Evolutionary conservation across 2,329 filamentous ascomycete genomes (phyloP), one percentile per base, ranked within the genome.

Genomic region (Microdochium nivale): DNA sequence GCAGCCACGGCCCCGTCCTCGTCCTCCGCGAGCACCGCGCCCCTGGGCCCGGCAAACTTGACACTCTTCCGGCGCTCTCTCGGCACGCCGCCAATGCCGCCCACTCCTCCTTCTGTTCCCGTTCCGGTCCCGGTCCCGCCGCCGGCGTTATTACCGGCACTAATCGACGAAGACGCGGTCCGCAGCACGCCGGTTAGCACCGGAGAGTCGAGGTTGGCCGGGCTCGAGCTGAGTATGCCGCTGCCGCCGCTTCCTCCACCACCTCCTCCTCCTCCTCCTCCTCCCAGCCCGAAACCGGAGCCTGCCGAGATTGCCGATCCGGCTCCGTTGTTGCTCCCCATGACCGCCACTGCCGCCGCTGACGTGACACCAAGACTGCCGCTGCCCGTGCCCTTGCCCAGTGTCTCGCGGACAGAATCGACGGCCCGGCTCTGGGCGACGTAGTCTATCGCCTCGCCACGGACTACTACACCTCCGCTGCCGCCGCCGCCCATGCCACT

Each of bases 31-130:
- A 51, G 66, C 65, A 32, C 68, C 71, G 16, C 58, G 40, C 32
- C 55, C 37, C 1, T 21, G 32, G 46, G 30, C 23, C 35, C 70
- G 2, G 74, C 76, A 65, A 84, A 81, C 68, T 84, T 85, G 58
- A 85, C 81, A 56, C 80, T 84, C 73, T 83, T 84, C 62, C 80
- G 72, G 56, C 79, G 70, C 62, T 83, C 81, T 53, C 78, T 65
- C 47, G n/a, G n/a, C n/a, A n/a, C n/a, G n/a, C 78, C 75, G 1
- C 63, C 58, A 3, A 61, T 57, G 51, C 68, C 59, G 30, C 25
- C 25, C 3, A 30, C 30, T 14, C 48, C 23, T 16, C 49, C 9
- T 33, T 53, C 51, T 55, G 55, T 37, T 7, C 47, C 50, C 3
- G 40, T 25, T 5, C 51, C 52, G 21, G 30, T 35, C 0, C 50